Evolutionary conservation across 1,284 basidiomycete genomes (phyloP).

Genomic region (Mrakiaceae sp.): DNA sequence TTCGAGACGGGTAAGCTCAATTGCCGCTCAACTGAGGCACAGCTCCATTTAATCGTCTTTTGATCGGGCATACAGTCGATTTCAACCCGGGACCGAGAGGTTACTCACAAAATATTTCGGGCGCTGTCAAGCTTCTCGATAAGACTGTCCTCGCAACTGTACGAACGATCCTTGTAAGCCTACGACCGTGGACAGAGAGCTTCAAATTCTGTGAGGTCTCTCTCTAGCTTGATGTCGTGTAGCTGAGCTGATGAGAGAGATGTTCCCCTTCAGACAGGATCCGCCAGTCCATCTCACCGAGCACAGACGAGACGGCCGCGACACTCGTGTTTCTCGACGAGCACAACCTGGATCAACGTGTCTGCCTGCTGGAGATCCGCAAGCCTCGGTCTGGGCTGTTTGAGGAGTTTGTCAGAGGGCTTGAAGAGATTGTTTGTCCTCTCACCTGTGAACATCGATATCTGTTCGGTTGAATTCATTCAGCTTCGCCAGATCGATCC

Average conservation of each 20-base stretch:
- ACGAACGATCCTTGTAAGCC: neutral
- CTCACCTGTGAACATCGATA: neutral
- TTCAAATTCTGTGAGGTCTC: neutral
- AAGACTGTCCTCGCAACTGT: neutral
- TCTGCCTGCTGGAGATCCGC: neutral
- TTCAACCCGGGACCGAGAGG: neutral
- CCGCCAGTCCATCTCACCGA: neutral
- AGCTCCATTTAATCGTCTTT: neutral
- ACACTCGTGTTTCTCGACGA: slow-evolving; percentile 1
- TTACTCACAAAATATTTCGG: no score
- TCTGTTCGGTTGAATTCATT: no score
- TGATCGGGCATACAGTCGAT: neutral
- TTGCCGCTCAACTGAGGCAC: neutral
- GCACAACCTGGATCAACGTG: neutral
- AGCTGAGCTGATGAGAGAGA: no score
- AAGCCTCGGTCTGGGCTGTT: neutral
- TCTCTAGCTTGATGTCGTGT: neutral
- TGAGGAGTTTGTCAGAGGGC: neutral
- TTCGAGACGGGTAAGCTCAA: neutral
- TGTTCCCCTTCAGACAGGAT: neutral
- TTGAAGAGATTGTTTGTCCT: neutral
- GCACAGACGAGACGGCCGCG: neutral
- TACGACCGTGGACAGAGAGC: neutral
- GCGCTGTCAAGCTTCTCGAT: neutral
- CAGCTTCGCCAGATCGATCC: no score